These are phyloP conservation scores for Angomonas ambiguus DNA, from an alignment of 208 protist genomes.

Conservation along the genomic window DNA sequence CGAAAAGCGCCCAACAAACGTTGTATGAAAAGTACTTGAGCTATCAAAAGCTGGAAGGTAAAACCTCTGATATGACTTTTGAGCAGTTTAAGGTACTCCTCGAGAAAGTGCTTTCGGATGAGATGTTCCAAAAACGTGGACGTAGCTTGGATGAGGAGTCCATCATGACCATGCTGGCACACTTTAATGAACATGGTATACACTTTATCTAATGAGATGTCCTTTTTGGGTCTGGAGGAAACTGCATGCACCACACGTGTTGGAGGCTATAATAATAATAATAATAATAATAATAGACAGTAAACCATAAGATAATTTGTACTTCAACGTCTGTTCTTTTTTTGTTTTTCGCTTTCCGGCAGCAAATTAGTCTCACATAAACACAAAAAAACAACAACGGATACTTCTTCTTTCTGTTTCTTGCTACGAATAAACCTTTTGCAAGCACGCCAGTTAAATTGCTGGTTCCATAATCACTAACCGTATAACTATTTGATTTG, in stretches of 20 bases:
- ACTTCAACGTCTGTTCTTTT: too few relatives aligned
- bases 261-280: not conserved
- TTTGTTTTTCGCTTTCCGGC: too few relatives aligned
- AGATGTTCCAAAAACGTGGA: slow-evolving; percentile 72
- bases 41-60: slow-evolving; percentile 83
- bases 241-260: not conserved
- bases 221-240: slow-evolving; percentile 4
- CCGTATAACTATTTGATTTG: too few relatives aligned
- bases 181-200: slow-evolving; percentile 78
- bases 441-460: not conserved
- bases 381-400: not conserved
- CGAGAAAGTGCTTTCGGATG: slow-evolving; percentile 61
- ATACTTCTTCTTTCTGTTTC: not conserved
- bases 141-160: slow-evolving; percentile 72
- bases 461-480: slow-evolving; percentile 5
- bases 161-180: slow-evolving; percentile 74
- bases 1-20: slow-evolving; percentile 65
- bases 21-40: slow-evolving; percentile 82
- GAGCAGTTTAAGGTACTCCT: slow-evolving; percentile 71
- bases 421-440: too few relatives aligned
- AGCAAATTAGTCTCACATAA: too few relatives aligned
- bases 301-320: not conserved
- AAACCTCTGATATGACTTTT: slow-evolving; percentile 15
- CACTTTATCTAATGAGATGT: slow-evolving; percentile 56
- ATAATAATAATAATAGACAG: slow-evolving; percentile 12